These are phyloP conservation scores for Emmonsia crescens DNA, from an alignment of 2,329 filamentous ascomycete species.

Conservation along the genomic window DNA sequence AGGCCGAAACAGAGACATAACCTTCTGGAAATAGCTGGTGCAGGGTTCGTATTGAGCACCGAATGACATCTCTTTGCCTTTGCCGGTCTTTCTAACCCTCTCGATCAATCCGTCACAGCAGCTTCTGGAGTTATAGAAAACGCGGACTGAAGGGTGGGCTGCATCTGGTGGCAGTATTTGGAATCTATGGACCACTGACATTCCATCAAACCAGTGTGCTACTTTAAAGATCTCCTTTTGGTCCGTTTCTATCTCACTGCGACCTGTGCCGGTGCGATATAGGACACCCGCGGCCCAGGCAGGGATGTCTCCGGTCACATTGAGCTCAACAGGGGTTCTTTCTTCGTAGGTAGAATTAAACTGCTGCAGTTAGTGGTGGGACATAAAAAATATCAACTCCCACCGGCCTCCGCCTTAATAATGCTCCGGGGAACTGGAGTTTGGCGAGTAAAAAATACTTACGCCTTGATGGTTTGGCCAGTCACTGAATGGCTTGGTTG, in stretches of 20 bases:
- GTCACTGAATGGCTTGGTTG: constrained; percentile 25
- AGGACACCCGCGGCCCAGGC: constrained; percentile 59
- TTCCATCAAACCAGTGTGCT: constrained; percentile 74
- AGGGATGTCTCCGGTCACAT: constrained; percentile 57
- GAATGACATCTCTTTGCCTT: constrained; percentile 50
- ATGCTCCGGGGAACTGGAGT: neutral
- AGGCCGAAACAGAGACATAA: constrained; percentile 50
- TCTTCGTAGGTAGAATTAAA: constrained; percentile 60
- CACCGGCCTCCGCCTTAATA: neutral
- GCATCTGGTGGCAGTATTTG: constrained; percentile 45
- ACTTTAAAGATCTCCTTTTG: constrained; percentile 49
- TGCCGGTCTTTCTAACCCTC: constrained; percentile 50
- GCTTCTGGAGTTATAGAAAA: constrained; percentile 61
- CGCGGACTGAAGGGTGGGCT: constrained; percentile 28
- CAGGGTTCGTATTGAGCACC: constrained; percentile 65
- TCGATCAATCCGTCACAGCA: constrained; percentile 55
- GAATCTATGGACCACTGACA: constrained; percentile 61
- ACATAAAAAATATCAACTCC: constrained; percentile 5
- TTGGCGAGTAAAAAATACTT: constrained; percentile 17
- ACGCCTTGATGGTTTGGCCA: constrained; percentile 45
- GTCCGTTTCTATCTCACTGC: constrained; percentile 50
- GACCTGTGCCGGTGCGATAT: constrained; percentile 64
- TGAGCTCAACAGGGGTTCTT: constrained; percentile 51
- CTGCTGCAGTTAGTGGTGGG: constrained; percentile 29
- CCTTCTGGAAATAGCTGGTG: constrained; percentile 59